phyloP scores from a whole-genome alignment of 495 filamentous ascomycete genomes.

The Penicillium angulare region DNA sequence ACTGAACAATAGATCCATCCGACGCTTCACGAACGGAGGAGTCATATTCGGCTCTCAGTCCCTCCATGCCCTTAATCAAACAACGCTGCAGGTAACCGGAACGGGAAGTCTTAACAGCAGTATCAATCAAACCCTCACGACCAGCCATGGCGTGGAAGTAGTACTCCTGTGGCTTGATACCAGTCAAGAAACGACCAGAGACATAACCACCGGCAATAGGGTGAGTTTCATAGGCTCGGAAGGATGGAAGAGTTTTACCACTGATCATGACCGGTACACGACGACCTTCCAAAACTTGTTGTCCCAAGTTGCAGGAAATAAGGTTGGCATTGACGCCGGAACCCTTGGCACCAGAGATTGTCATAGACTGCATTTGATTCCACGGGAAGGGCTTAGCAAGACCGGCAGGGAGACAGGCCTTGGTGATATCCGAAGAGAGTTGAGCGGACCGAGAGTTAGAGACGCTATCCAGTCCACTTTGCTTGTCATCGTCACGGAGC shows the following conservation, averaged over 20 bases:
- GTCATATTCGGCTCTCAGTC: conserved; percentile 87
- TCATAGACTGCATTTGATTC: conserved; percentile 99
- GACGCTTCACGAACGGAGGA: conserved; percentile 83
- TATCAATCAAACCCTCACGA: conserved; percentile 98
- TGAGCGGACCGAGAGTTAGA: conserved; percentile 68
- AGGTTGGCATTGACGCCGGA: conserved; percentile 90
- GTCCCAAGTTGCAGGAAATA: conserved; percentile 96
- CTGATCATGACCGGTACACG: conserved; percentile 97
- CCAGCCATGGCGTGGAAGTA: conserved; percentile 99
- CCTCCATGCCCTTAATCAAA: conserved; percentile 99
- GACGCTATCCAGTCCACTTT: conserved; percentile 79
- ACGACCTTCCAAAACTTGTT: conserved; percentile 93
- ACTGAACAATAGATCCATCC: conserved; percentile 90
- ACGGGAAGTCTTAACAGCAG: conserved; percentile 95
- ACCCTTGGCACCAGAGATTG: conserved; percentile 93
- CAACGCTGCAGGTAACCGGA: conserved; percentile 97
- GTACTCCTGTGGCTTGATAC: conserved; percentile 95
- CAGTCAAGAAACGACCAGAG: conserved; percentile 94
- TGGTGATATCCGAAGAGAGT: conserved; percentile 78
- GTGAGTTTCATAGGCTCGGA: conserved; percentile 85
- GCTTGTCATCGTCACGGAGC: conserved; percentile 85
- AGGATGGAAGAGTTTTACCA: conserved; percentile 94
- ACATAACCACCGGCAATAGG: conserved; percentile 93
- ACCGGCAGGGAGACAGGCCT: conserved; percentile 72
- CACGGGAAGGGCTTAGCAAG: conserved; percentile 89